Base-by-base conservation (phyloP, 1,284 basidiomycete species). In the Entoloma clypeatum region DNA sequence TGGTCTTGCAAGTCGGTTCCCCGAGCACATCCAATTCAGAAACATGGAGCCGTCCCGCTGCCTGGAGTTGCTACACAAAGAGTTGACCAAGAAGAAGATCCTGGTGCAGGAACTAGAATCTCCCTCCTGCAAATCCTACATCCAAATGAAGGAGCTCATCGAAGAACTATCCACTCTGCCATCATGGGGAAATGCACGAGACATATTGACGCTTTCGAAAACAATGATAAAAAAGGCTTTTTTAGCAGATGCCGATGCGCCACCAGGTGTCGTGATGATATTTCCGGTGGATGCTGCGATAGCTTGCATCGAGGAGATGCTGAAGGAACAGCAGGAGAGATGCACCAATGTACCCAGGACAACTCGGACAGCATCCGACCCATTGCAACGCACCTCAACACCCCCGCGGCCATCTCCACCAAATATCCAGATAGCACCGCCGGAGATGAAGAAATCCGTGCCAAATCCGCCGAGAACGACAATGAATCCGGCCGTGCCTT, bases 1-100 rank as follows among this genome's bases (percentile, higher is more conserved):
- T 2, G 81, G 80, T 0, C 64, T 83, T 7, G 71, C 78, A 4
- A 82, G 81, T 59, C 74, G 81, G 11, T 82, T 83, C 65, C 71
- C 79, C 0, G 75, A 79, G 28, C 71, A 75, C 42, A 63, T 83
- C 24, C 44, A 60, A 21, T 80, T 83, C 62, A 41, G 50, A 14
- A 72, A 81, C 49, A 70, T 83, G 62, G 39, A 56, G 17, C 61
- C 77, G 8, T 60, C 63, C 10, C 55, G 68, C 17, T 81, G 79
- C 50, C 53, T 83, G 36, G 49, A 70, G 35, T 58, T 84, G 7
- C 57, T 84, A 14, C 52, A 58, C 22, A 67, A 63, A 39, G 64
- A 74, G 43, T 57, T 84, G 23, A 49, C 50, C 40, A 75, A 72
- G 58, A 60, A 64, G 18, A 45, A 60, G 0, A 61, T 81, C 25